Percentiles rank a stretch among this genome's conserved stretches.
Evolutionary conservation across 805 yeast genomes (phyloP).

Genomic region (Lipomyces yamadae): DNA sequence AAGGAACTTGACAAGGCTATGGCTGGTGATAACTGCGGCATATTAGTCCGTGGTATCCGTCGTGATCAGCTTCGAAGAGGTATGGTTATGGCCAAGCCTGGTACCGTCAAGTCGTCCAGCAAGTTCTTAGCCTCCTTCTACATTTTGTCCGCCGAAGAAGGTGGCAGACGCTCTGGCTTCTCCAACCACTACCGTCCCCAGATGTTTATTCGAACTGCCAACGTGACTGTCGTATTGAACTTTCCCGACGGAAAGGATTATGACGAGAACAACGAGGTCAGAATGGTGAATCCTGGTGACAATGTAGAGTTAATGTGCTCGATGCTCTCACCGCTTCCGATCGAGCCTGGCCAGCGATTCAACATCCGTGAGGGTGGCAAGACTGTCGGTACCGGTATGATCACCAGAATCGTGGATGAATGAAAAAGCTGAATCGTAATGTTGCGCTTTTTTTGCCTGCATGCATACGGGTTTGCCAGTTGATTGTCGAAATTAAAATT

Average conservation of each 20-base stretch:
- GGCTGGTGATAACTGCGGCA: conserved; percentile 99
- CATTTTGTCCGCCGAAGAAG: conserved; percentile 93
- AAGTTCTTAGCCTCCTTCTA: conserved; percentile 93
- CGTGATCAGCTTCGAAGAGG: conserved; percentile 97
- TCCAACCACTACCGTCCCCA: conserved; percentile 98
- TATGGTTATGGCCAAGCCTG: conserved; percentile 95
- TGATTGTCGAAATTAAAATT: neutral
- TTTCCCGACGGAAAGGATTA: conserved; percentile 69
- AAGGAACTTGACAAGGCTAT: conserved; percentile 96
- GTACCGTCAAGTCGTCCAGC: conserved; percentile 87
- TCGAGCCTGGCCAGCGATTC: conserved; percentile 97
- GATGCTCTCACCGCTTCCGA: conserved; percentile 86
- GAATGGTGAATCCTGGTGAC: conserved; percentile 92
- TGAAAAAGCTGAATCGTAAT: neutral
- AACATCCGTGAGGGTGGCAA: conserved; percentile 99
- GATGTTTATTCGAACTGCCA: conserved; percentile 94
- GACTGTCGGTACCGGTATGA: conserved; percentile 98
- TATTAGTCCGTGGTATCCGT: conserved; percentile 95
- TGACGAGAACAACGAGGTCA: conserved; percentile 31
- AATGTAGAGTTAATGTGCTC: conserved; percentile 94
- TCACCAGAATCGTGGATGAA: conserved; percentile 85
- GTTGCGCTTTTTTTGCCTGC: neutral
- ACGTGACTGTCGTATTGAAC: conserved; percentile 85
- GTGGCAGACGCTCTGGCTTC: conserved; percentile 98
- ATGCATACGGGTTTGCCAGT: neutral